These are phyloP conservation scores for Protomyces inouyei DNA, from an alignment of 1,139 yeast species.

Conservation along the genomic window DNA sequence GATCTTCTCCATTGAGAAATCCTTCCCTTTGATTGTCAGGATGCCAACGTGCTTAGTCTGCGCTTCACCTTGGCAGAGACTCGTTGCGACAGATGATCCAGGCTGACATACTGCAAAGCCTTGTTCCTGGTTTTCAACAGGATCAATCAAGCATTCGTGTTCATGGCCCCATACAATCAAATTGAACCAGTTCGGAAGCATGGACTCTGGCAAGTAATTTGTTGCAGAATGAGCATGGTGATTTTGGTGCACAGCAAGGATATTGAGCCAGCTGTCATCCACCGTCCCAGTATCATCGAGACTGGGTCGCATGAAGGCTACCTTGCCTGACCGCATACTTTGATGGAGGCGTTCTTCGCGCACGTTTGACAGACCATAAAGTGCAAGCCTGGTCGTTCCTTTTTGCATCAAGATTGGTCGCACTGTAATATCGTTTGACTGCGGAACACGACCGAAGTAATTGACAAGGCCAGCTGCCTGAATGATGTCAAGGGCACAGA, in stretches of 20 bases:
- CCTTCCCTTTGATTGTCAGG: conserved; percentile 55
- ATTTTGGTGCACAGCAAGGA: conserved; percentile 91
- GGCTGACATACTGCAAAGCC: conserved; percentile 82
- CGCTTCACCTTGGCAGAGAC: conserved; percentile 80
- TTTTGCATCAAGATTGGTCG: conserved; percentile 78
- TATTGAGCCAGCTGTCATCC: conserved; percentile 69
- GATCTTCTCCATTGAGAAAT: conserved; percentile 61
- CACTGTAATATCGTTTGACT: conserved; percentile 68
- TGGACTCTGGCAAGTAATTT: conserved; percentile 75
- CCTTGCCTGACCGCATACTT: conserved; percentile 74
- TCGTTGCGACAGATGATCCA: conserved; percentile 92
- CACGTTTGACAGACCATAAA: conserved; percentile 84
- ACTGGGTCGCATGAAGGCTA: conserved; percentile 70
- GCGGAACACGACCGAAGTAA: conserved; percentile 79
- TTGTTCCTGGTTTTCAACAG: conserved; percentile 59
- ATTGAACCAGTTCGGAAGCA: conserved; percentile 74
- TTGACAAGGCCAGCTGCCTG: conserved; percentile 79
- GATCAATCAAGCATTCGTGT: conserved; percentile 82
- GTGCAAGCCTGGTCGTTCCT: conserved; percentile 73
- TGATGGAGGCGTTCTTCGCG: conserved; percentile 83
- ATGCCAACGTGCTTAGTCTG: conserved; percentile 68
- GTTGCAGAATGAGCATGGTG: conserved; percentile 72
- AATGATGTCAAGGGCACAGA: conserved; percentile 84
- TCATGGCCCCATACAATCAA: conserved; percentile 96
- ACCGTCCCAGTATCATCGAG: conserved; percentile 39